A percentile compares a stretch with the other conserved stretches of the same genome.
Conservation (phyloP, 148 eudicot species). For the Salicornia ramosissima region DNA sequence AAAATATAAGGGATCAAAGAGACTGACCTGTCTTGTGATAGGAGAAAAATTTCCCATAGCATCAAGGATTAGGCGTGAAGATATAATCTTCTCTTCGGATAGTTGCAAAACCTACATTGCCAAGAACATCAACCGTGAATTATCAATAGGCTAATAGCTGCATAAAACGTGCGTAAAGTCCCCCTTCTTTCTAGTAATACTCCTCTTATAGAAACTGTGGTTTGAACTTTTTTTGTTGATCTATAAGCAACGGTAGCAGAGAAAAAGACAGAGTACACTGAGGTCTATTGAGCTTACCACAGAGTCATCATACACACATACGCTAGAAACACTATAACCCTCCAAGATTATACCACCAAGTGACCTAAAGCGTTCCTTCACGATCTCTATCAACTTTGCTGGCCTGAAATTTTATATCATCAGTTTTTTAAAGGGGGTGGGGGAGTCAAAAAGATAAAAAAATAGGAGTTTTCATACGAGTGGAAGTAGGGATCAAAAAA, state of each 20-base stretch:
- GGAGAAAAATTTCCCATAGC: conserved; percentile 99
- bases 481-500: background rate
- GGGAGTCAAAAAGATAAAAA: background rate
- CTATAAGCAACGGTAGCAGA: background rate
- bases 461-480: background rate
- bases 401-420: conserved; percentile 68
- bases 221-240: background rate
- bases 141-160: background rate
- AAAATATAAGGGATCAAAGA: background rate
- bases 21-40: conserved; percentile 78
- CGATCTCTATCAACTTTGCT: conserved; percentile 61
- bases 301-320: conserved; percentile 64
- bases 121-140: background rate
- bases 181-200: background rate
- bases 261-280: conserved; percentile 4
- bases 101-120: conserved; percentile 64
- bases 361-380: conserved; percentile 64
- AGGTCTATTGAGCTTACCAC: conserved; percentile 52
- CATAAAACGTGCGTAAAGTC: background rate
- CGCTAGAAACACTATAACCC: conserved; percentile 66
- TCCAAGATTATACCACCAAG: conserved; percentile 81
- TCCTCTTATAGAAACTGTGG: background rate
- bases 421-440: background rate
- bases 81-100: conserved; percentile 56
- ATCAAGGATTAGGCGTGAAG: conserved; percentile 71